phyloP scores from a whole-genome alignment of 176 grass and related monocot species.

The Sorghum bicolor region Sorghum_bicolor_NCBIv3 NC_012877.2:58257501-58258000 shows the following conservation, averaged over 20 bases:
- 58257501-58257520: not conserved
- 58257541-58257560: not conserved
- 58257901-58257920: not conserved
- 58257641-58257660: not conserved
- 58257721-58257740: not conserved
- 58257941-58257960: constrained; percentile 1
- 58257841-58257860: not conserved
- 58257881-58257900: not conserved
- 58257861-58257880: not conserved
- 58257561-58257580: not conserved
- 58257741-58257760: not conserved
- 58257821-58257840: not conserved
- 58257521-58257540: not conserved
- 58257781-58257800: not conserved
- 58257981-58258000: not conserved
- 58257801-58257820: not conserved
- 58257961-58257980: not conserved
- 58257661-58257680: not conserved
- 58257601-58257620: not conserved
- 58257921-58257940: not conserved
- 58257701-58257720: not conserved
- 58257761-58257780: not conserved
- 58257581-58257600: too few relatives aligned
- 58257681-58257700: not conserved
- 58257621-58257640: not conserved